A percentile compares a stretch with the other conserved stretches of the same genome.
phyloP scores from a whole-genome alignment of 306 rosid species.

The cucumber (Cucumis sativus) region DNA sequence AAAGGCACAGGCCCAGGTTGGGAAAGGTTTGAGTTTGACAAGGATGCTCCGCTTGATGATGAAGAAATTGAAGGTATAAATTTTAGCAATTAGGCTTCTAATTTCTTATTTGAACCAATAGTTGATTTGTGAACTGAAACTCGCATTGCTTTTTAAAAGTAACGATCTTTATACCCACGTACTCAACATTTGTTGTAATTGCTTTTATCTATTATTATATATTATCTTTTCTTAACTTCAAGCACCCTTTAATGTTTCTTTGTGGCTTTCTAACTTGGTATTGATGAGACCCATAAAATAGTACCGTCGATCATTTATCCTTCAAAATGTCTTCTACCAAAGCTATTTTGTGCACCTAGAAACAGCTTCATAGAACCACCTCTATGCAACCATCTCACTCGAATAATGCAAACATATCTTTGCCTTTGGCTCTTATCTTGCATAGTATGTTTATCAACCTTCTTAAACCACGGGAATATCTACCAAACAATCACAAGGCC shows the following conservation, averaged over 20 bases:
- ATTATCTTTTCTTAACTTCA: neutral
- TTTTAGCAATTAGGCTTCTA: neutral
- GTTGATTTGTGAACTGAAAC: neutral
- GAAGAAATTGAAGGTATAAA: slow-evolving; percentile 57
- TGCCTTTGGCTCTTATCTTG: neutral
- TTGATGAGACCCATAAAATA: neutral
- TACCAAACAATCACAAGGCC: neutral
- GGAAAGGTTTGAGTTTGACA: slow-evolving; percentile 80
- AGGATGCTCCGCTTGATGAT: slow-evolving; percentile 89
- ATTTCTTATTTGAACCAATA: neutral
- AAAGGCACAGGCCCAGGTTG: slow-evolving; percentile 65
- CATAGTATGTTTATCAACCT: neutral
- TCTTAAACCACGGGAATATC: neutral
- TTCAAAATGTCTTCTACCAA: neutral
- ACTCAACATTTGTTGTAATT: neutral
- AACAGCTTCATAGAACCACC: neutral
- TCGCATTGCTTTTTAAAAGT: neutral
- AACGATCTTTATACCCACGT: neutral
- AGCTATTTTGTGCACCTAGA: neutral
- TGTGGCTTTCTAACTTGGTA: neutral
- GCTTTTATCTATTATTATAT: neutral
- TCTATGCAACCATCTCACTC: neutral
- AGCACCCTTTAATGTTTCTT: neutral
- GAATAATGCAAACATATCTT: neutral
- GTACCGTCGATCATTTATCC: neutral